Evolutionary conservation across 768 basidiomycete genomes (phyloP).

Genomic region (Termitomyces eurrhizus): DNA sequence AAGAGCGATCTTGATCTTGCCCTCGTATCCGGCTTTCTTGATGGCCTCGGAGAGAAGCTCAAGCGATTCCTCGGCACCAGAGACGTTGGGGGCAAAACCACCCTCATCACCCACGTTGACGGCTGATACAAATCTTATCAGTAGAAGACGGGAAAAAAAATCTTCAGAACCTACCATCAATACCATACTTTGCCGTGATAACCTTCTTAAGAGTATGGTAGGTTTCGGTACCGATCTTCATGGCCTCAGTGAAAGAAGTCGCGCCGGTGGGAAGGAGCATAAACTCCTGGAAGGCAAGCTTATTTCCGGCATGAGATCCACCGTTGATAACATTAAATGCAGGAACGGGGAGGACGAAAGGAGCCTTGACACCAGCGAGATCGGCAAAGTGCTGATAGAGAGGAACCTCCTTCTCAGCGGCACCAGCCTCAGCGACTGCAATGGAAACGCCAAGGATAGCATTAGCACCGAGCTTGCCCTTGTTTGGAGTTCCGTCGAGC

Average conservation of each 20-base stretch:
- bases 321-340: slow-evolving; percentile 99
- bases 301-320: slow-evolving; percentile 99
- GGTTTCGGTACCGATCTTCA: slow-evolving; percentile 98
- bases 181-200: slow-evolving; percentile 98
- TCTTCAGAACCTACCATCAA: slow-evolving; percentile 65
- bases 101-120: slow-evolving; percentile 99
- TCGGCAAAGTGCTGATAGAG: slow-evolving; percentile 96
- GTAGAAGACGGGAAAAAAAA: slow-evolving; percentile 13
- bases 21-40: slow-evolving; percentile 96
- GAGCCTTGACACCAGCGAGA: slow-evolving; percentile 91
- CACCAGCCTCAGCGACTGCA: slow-evolving; percentile 90
- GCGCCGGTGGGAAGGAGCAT: slow-evolving; percentile 98
- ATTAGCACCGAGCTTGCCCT: slow-evolving; percentile 98
- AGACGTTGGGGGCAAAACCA: slow-evolving; percentile 98
- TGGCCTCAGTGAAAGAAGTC: slow-evolving; percentile 86
- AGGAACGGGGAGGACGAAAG: slow-evolving; percentile 88
- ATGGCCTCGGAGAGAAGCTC: slow-evolving; percentile 95
- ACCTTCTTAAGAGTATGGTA: slow-evolving; percentile 99
- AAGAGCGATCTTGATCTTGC: slow-evolving; percentile 97
- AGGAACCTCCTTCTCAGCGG: slow-evolving; percentile 91
- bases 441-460: slow-evolving; percentile 99
- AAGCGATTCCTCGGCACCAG: slow-evolving; percentile 94
- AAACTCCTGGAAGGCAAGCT: slow-evolving; percentile 99
- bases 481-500: slow-evolving; percentile 96
- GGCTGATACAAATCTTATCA: slow-evolving; percentile 42